phyloP scores from a whole-genome alignment of 371 early-diverging fungal species.

The Zancudomyces culisetae region DNA sequence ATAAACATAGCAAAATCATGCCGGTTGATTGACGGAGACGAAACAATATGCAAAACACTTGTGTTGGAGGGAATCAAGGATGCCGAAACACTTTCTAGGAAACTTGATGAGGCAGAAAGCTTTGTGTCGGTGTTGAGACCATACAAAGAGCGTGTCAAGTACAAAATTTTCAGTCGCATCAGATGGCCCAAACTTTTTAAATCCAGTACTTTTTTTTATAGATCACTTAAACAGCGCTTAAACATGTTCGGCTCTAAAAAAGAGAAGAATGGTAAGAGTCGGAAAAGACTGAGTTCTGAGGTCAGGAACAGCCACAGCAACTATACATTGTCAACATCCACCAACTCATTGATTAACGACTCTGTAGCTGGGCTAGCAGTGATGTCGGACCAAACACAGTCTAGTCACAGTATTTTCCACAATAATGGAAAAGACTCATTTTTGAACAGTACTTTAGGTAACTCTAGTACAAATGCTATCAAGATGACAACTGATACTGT shows the following conservation, averaged over 20 bases:
- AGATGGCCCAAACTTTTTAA: conserved; percentile 1
- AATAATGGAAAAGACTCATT: too few relatives aligned
- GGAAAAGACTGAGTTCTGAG: too few relatives aligned
- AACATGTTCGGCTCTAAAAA: conserved; percentile 6
- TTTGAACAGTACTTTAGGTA: too few relatives aligned
- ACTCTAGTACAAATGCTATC: too few relatives aligned
- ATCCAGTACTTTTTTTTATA: background rate
- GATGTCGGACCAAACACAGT: background rate
- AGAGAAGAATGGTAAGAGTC: too few relatives aligned
- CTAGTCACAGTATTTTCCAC: too few relatives aligned
- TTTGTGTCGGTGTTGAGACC: background rate
- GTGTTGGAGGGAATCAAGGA: conserved; percentile 1
- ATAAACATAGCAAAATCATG: conserved; percentile 87
- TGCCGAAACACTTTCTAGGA: background rate
- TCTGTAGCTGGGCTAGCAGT: background rate
- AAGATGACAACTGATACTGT: background rate
- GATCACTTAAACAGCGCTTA: conserved; percentile 28
- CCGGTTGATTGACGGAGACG: conserved; percentile 30
- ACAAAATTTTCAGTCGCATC: background rate
- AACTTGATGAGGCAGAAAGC: background rate
- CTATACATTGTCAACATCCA: background rate
- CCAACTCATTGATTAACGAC: background rate
- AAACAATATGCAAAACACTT: background rate
- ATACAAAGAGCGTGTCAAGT: background rate
- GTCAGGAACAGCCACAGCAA: background rate